Percentiles rank a stretch among this genome's conserved stretches.
These are phyloP conservation scores for Tuber indicum DNA, from an alignment of 495 filamentous ascomycete genomes.

Conservation along the genomic window DNA sequence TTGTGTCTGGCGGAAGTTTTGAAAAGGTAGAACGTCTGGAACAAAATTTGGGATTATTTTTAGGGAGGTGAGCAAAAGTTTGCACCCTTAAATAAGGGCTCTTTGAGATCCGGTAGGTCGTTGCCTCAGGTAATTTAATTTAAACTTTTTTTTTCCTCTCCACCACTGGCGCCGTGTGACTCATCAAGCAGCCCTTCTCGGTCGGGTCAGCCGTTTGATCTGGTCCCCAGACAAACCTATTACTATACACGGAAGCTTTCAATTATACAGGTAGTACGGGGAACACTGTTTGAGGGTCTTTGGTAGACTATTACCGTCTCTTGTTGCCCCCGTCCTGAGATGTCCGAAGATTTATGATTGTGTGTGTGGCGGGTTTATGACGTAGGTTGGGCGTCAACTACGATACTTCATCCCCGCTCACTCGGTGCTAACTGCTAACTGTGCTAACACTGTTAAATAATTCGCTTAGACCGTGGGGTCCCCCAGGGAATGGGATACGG, in stretches of 20 bases:
- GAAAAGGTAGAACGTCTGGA: neutral
- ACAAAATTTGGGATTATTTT: neutral
- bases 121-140: slow-evolving; percentile 9
- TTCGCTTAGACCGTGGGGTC: too few relatives aligned
- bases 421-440: slow-evolving; percentile 23
- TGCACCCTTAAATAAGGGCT: neutral
- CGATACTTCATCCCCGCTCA: slow-evolving; percentile 35
- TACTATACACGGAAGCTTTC: neutral
- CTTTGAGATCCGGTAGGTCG: neutral
- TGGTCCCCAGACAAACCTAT: neutral
- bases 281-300: neutral
- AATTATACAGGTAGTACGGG: neutral
- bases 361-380: slow-evolving; percentile 4
- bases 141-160: neutral
- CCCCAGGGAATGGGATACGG: too few relatives aligned
- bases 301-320: neutral
- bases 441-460: too few relatives aligned
- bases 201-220: neutral
- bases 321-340: neutral
- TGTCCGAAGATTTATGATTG: neutral
- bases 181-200: neutral
- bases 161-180: neutral
- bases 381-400: slow-evolving; percentile 15
- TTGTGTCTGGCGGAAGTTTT: neutral
- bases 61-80: slow-evolving; percentile 2